Percentiles rank a stretch among this genome's conserved stretches.
phyloP scores from a whole-genome alignment of 2,329 filamentous ascomycete species.

The Penicillium sp. region DNA sequence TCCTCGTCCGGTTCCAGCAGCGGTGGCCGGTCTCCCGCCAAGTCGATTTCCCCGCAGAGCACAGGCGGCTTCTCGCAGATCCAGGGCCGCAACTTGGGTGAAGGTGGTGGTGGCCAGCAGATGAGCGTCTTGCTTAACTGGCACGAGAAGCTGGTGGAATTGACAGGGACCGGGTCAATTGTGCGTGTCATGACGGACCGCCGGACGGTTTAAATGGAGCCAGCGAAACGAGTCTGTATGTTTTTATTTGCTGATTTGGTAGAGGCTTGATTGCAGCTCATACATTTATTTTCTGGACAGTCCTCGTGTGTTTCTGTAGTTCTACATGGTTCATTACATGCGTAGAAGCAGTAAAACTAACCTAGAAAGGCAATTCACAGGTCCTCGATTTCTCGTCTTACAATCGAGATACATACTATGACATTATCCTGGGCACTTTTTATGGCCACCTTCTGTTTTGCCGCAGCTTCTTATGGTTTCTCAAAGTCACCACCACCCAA shows the following conservation, averaged over 20 bases:
- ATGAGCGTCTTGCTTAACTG: conserved; percentile 98
- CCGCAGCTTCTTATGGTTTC: conserved; percentile 14
- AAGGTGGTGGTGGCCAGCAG: conserved; percentile 70
- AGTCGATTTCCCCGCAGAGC: conserved; percentile 63
- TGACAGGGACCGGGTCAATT: conserved; percentile 87
- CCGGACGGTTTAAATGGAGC: conserved; percentile 64
- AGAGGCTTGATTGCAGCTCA: conserved; percentile 22
- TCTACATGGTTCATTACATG: not conserved
- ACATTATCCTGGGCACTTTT: conserved; percentile 16
- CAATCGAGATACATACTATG: conserved; percentile 25
- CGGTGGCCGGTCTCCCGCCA: conserved; percentile 47
- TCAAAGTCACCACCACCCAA: conserved; percentile 48
- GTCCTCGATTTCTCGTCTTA: not conserved
- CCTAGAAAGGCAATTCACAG: too few species aligned
- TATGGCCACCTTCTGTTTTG: conserved; percentile 2
- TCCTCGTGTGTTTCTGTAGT: conserved; percentile 18
- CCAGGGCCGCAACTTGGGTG: conserved; percentile 52
- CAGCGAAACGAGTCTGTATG: conserved; percentile 6
- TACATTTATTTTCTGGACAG: conserved; percentile 10
- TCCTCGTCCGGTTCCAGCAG: conserved; percentile 40
- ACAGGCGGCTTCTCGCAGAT: conserved; percentile 82
- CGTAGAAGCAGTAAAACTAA: too few species aligned
- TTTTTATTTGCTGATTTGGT: conserved; percentile 17
- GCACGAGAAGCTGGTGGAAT: conserved; percentile 97
- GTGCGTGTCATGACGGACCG: conserved; percentile 94